Evolutionary conservation across 1,284 basidiomycete species (phyloP).

Genomic region (Golubevia pallescens): DNA sequence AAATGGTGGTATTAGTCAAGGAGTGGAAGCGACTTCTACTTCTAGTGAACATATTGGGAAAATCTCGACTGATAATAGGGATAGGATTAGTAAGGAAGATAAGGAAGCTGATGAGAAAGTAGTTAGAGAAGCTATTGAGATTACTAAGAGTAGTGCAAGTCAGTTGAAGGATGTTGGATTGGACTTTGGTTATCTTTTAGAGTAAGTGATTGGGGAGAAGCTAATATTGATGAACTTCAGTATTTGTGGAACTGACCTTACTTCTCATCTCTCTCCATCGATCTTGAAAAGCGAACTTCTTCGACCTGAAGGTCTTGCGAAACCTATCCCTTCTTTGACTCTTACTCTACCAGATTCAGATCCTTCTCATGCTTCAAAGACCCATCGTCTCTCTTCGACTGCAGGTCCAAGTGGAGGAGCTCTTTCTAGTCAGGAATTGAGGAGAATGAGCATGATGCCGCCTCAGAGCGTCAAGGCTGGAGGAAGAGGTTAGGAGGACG

Average conservation of each 20-base stretch:
- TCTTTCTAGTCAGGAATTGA: too few relatives aligned
- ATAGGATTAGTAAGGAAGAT: conserved; percentile 11
- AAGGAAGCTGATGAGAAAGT: conserved; percentile 25
- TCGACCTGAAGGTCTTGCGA: not conserved
- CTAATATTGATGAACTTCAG: not conserved
- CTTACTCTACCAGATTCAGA: conserved; percentile 13
- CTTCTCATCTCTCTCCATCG: conserved; percentile 3
- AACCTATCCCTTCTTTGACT: conserved; percentile 13
- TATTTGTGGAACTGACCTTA: not conserved
- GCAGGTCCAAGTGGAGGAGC: too few relatives aligned
- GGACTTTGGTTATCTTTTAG: conserved; percentile 27
- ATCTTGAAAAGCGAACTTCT: not conserved
- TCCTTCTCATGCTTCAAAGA: too few relatives aligned
- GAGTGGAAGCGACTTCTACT: not conserved
- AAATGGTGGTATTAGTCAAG: not conserved
- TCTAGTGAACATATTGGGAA: not conserved
- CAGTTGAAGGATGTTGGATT: conserved; percentile 52
- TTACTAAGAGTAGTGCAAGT: conserved; percentile 25
- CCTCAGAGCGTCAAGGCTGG: too few relatives aligned
- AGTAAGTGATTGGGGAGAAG: conserved; percentile 15
- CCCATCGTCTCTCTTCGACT: too few relatives aligned
- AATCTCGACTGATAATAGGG: too few relatives aligned
- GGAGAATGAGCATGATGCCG: too few relatives aligned
- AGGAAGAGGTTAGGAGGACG: too few relatives aligned
- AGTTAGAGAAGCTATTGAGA: conserved; percentile 30